These are phyloP conservation scores for Chalara sp. DNA, from an alignment of 2,329 filamentous ascomycete species.

Conservation along the genomic window DNA sequence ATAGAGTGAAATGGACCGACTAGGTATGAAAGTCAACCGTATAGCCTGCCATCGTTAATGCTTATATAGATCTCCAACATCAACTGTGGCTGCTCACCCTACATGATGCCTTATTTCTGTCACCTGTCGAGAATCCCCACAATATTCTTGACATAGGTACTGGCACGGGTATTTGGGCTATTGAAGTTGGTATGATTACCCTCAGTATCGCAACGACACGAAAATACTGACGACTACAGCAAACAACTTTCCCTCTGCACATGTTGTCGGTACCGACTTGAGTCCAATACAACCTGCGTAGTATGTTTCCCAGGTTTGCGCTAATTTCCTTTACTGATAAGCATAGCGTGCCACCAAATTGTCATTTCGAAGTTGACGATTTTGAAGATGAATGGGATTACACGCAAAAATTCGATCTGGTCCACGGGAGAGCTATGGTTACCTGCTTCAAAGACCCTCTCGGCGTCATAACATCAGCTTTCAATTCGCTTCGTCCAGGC, in stretches of 20 bases:
- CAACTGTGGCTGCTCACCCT: conserved; percentile 15
- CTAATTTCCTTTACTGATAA: not conserved
- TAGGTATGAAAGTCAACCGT: conserved; percentile 4
- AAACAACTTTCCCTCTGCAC: conserved; percentile 17
- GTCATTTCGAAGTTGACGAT: conserved; percentile 42
- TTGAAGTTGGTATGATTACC: not conserved
- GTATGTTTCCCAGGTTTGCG: not conserved
- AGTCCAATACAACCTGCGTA: conserved; percentile 20
- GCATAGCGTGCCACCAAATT: conserved; percentile 5
- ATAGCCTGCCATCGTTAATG: too few species aligned
- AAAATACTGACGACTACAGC: conserved; percentile 1
- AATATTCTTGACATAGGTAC: conserved; percentile 34
- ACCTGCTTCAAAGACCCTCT: conserved; percentile 11
- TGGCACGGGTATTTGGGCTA: conserved; percentile 10
- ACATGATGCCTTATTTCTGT: conserved; percentile 13
- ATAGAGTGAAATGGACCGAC: conserved; percentile 9
- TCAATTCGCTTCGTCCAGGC: conserved; percentile 9
- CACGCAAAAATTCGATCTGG: conserved; percentile 41
- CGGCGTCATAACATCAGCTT: conserved; percentile 6
- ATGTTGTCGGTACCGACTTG: conserved; percentile 21
- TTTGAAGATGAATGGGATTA: conserved; percentile 40
- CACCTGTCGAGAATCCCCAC: conserved; percentile 23
- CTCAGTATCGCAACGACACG: too few species aligned
- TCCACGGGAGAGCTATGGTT: conserved; percentile 28
- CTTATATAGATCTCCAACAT: conserved; percentile 14